phyloP scores from a whole-genome alignment of 2,329 filamentous ascomycete species.

The Immersiporthe knoxdaviesiana region DNA sequence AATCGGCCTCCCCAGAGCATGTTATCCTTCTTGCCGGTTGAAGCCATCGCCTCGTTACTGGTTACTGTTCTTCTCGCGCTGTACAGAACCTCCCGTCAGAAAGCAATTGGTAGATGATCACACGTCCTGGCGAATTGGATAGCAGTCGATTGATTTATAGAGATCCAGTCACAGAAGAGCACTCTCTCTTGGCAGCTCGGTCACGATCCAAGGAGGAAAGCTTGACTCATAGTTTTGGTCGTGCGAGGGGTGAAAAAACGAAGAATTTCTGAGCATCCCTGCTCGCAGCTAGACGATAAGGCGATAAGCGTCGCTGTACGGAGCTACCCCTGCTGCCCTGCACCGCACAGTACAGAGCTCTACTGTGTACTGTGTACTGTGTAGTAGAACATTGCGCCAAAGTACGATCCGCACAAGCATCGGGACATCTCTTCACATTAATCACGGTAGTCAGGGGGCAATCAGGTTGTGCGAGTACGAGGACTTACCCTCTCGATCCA shows the following conservation, averaged over 20 bases:
- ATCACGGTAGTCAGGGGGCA: background rate
- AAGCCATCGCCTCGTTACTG: constrained; percentile 12
- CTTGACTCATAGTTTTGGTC: background rate
- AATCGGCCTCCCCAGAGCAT: constrained; percentile 24
- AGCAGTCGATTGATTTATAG: background rate
- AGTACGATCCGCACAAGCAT: background rate
- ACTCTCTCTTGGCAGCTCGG: background rate
- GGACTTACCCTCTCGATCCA: background rate
- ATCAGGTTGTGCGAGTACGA: background rate
- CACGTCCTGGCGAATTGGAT: too few relatives aligned
- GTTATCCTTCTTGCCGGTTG: constrained; percentile 21
- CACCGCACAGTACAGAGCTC: background rate
- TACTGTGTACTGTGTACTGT: background rate
- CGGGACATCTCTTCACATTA: background rate
- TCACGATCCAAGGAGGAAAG: background rate
- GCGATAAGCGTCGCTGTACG: background rate
- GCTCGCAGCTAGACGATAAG: background rate
- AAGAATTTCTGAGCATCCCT: constrained; percentile 6
- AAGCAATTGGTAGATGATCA: background rate
- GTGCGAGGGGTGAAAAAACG: background rate
- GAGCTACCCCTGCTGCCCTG: background rate
- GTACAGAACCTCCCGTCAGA: background rate
- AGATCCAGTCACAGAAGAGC: background rate
- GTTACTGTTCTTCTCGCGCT: background rate
- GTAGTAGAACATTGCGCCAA: background rate